Evolutionary conservation across 2,329 filamentous ascomycete species (phyloP).

Genomic region (Paraconiothyrium brasiliense): DNA sequence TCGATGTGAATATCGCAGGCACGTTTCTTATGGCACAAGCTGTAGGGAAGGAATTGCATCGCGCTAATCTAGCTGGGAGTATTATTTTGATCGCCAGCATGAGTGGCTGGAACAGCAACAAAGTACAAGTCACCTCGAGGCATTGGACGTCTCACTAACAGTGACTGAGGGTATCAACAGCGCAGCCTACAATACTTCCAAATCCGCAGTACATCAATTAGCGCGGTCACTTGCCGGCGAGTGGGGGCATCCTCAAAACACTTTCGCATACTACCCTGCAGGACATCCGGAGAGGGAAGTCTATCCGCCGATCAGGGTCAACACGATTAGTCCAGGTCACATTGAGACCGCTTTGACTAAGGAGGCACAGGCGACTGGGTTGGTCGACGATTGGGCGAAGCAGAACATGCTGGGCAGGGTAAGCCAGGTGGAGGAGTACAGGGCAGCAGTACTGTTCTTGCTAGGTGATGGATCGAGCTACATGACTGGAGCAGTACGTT

Average conservation of each 20-base stretch:
- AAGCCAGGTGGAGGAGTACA: slow-evolving; percentile 41
- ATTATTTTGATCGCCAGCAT: slow-evolving; percentile 53
- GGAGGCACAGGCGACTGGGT: slow-evolving; percentile 40
- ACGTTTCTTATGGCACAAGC: slow-evolving; percentile 48
- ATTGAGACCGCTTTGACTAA: slow-evolving; percentile 57
- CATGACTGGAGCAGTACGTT: slow-evolving; percentile 62
- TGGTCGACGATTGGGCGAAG: slow-evolving; percentile 41
- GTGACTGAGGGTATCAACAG: slow-evolving; percentile 49
- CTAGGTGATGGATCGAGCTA: slow-evolving; percentile 64
- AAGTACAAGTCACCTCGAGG: not conserved
- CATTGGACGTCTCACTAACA: not conserved
- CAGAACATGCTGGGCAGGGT: slow-evolving; percentile 49
- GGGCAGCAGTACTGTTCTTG: slow-evolving; percentile 41
- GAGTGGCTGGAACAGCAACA: slow-evolving; percentile 46
- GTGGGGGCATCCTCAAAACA: slow-evolving; percentile 52
- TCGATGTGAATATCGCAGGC: slow-evolving; percentile 51
- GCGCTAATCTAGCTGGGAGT: slow-evolving; percentile 40
- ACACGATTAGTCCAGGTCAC: slow-evolving; percentile 63
- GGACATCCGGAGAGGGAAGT: slow-evolving; percentile 14
- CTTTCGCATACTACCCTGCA: slow-evolving; percentile 44
- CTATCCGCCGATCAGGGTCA: slow-evolving; percentile 59
- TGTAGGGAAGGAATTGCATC: slow-evolving; percentile 44
- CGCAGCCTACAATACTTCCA: slow-evolving; percentile 63
- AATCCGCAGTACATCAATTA: slow-evolving; percentile 64
- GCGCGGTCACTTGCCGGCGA: slow-evolving; percentile 62